These are phyloP conservation scores for Tolypocladium tropicale DNA, from an alignment of 2,329 filamentous ascomycete species.

Conservation along the genomic window DNA sequence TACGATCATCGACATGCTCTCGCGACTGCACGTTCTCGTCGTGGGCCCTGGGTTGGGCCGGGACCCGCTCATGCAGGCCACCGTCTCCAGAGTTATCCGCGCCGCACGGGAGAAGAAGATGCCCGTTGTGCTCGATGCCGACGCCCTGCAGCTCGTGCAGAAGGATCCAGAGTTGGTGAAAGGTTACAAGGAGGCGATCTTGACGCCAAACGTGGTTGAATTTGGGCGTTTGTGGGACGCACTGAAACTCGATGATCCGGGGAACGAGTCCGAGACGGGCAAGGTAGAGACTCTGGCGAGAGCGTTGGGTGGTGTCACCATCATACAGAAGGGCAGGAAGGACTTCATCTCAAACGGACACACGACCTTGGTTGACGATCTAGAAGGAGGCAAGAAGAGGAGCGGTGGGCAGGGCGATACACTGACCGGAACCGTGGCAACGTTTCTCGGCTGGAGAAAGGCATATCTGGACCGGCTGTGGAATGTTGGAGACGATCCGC, in stretches of 20 bases:
- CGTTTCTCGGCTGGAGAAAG: conserved; percentile 77
- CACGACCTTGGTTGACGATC: conserved; percentile 64
- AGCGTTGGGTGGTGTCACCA: conserved; percentile 76
- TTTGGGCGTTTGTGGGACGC: conserved; percentile 74
- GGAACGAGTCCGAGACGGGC: conserved; percentile 23
- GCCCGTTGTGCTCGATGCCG: conserved; percentile 84
- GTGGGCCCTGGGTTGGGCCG: conserved; percentile 87
- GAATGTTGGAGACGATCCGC: conserved; percentile 41
- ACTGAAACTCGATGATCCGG: conserved; percentile 52
- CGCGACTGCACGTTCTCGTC: conserved; percentile 83
- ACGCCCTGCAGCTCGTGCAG: conserved; percentile 72
- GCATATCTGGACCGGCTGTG: conserved; percentile 80
- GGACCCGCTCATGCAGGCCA: conserved; percentile 82
- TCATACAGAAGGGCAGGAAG: conserved; percentile 77
- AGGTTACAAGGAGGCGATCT: conserved; percentile 73
- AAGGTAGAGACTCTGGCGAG: conserved; percentile 57
- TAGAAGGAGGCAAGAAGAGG: conserved; percentile 75
- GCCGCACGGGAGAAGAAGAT: conserved; percentile 64
- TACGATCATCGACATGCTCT: conserved; percentile 67
- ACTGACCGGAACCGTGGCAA: conserved; percentile 79
- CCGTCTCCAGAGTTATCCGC: conserved; percentile 66
- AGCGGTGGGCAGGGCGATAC: conserved; percentile 95
- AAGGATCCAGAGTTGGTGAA: conserved; percentile 64
- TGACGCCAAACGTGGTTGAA: conserved; percentile 94
- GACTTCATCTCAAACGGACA: conserved; percentile 79